Conservation (phyloP, 495 filamentous ascomycete species). For the Penicillium desertorum region DNA sequence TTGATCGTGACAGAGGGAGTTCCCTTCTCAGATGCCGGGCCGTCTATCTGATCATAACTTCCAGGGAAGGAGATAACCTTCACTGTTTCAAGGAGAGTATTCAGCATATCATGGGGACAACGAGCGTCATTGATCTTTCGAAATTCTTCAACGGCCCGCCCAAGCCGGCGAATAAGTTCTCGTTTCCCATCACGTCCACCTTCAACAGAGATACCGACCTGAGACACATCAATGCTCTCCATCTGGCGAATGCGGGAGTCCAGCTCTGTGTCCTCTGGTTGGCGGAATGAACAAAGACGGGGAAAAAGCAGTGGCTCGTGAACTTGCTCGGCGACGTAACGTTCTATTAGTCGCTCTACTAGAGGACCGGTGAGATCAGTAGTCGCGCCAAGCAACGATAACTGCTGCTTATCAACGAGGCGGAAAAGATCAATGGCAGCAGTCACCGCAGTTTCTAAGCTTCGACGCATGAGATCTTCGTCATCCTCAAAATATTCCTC, state of each 20-base stretch:
- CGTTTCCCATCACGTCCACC: constrained; percentile 69
- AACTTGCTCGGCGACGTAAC: constrained; percentile 91
- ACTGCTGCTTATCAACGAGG: constrained; percentile 89
- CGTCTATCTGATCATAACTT: constrained; percentile 36
- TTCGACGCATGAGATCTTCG: constrained; percentile 80
- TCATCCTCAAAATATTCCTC: constrained; percentile 71
- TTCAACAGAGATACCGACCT: constrained; percentile 83
- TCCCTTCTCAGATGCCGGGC: constrained; percentile 56
- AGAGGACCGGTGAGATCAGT: constrained; percentile 91
- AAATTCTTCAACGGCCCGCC: constrained; percentile 83
- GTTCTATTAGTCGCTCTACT: constrained; percentile 91
- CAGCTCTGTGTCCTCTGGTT: constrained; percentile 83
- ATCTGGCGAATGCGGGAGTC: constrained; percentile 89
- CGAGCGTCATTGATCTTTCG: constrained; percentile 79
- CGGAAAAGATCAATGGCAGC: constrained; percentile 95
- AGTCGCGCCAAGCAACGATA: constrained; percentile 86
- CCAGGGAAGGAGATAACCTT: constrained; percentile 69
- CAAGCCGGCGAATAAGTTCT: constrained; percentile 67
- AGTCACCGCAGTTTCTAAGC: constrained; percentile 87
- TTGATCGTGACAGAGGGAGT: constrained; percentile 75
- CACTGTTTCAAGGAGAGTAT: constrained; percentile 80
- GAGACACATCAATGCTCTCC: constrained; percentile 89
- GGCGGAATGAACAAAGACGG: constrained; percentile 71
- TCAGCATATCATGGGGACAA: constrained; percentile 93
- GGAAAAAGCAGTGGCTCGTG: constrained; percentile 86